Percentiles rank a stretch among this genome's conserved stretches.
Conservation (phyloP, 164 flowering plant genomes). For the Piper betle region DNA sequence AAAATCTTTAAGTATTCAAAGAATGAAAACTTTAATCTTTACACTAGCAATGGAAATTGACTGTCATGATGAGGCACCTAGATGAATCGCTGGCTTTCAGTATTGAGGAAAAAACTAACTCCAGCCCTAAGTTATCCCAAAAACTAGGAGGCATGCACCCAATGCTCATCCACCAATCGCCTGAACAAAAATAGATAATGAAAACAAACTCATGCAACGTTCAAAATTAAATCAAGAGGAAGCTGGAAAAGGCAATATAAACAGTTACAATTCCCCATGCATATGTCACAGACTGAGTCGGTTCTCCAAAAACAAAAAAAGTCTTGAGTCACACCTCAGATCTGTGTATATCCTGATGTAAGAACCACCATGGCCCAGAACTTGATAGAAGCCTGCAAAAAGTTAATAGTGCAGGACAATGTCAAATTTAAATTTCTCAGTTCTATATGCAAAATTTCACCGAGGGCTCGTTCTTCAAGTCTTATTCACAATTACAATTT, state of each 20-base stretch:
- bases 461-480: no score
- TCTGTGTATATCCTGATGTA: constrained; percentile 31
- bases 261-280: background rate
- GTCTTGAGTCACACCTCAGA: constrained; percentile 21
- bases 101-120: background rate
- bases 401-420: no score
- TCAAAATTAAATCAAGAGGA: background rate
- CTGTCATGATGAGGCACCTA: background rate
- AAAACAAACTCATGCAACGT: background rate
- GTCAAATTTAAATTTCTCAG: no score
- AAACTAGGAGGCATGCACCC: background rate
- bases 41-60: background rate
- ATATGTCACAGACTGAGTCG: background rate
- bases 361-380: constrained; percentile 83
- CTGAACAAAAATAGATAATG: background rate
- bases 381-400: constrained; percentile 39
- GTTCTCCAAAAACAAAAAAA: background rate
- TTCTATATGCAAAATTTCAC: no score
- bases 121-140: background rate
- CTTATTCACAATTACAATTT: background rate
- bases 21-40: background rate
- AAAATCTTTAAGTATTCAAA: no score
- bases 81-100: background rate
- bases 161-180: background rate
- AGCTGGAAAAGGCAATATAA: background rate